Percentiles rank a stretch among this genome's conserved stretches.
phyloP scores from a whole-genome alignment of 345 rosid genomes.

The Litchi chinensis region DNA sequence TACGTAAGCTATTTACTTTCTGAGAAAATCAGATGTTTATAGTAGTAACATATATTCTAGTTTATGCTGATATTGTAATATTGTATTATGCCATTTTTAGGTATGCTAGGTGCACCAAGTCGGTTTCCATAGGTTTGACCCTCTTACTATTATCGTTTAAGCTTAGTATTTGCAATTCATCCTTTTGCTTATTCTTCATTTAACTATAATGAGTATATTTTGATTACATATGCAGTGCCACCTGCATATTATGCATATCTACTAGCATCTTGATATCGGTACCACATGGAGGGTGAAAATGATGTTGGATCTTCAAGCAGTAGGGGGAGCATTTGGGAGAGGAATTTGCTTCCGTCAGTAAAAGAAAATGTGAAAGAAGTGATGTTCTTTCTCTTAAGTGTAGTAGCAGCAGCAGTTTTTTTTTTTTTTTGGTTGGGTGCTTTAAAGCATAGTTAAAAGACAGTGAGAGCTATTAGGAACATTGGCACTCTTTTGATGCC shows the following conservation, averaged over 20 bases:
- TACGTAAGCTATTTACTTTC: constrained; percentile 47
- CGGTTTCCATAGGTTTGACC: constrained; percentile 63
- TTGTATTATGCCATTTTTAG: constrained; percentile 25
- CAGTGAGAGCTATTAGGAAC: too few species aligned
- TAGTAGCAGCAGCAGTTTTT: too few species aligned
- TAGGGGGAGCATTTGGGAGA: too few species aligned
- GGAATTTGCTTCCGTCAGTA: constrained; percentile 30
- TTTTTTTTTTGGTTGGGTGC: too few species aligned
- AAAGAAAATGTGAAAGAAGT: constrained; percentile 49
- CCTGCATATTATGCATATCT: constrained; percentile 56
- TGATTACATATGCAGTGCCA: constrained; percentile 45
- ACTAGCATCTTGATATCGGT: constrained; percentile 47
- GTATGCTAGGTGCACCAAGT: constrained; percentile 72
- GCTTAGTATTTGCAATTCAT: background rate
- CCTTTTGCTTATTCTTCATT: background rate
- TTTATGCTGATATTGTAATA: background rate
- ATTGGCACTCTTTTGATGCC: too few species aligned
- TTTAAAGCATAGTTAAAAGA: too few species aligned
- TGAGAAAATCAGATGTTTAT: background rate
- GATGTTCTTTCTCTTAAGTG: constrained; percentile 36
- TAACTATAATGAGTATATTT: background rate
- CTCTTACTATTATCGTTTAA: background rate
- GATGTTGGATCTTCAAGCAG: constrained; percentile 25
- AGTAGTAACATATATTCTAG: background rate
- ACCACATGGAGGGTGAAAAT: constrained; percentile 32